Evolutionary conservation across 441 rosid genomes (phyloP), one percentile per base, ranked within the genome.

Genomic region (Cnidoscolus chayamansa): DNA sequence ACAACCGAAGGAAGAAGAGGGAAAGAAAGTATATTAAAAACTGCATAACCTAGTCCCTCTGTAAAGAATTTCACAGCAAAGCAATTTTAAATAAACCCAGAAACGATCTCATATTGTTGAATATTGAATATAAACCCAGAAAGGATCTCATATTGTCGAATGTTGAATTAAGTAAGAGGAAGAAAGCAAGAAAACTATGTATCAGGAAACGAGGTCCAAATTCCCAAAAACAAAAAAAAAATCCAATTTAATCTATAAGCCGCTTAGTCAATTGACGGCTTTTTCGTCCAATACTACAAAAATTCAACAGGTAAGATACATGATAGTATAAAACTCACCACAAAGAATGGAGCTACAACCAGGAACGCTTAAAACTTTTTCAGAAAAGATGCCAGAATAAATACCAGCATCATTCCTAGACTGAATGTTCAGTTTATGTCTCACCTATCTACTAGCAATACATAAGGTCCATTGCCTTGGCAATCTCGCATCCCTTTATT

Each of bases 71-170:
- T 55, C 63, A 70, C 53, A 37, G 48, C 57, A 50, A 10, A 13
- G 10, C 25, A 32, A 59, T 19, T 72, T 7, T n/a, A 47, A 65
- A 57, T 57, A 50, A 50, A 73, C 37, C 43, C 50, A 35, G 20
- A 63, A 63, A 11, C 20, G 58, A 62, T 35, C 25, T 25, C 25
- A 25, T 25, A 25, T 25, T 37, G 25, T 40, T 68, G 16, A 9
- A 37, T 61, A 60, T 11, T 35, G 40, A 65, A 69, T 35, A 57
- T 57, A 50, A 50, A 73, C 37, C 43, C 50, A 35, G 20, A 63
- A 63, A 11, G 20, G 58, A 63, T 40, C 25, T 13, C 37, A 10
- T 47, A 62, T 31, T 37, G 25, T 40, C 54, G 16, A 9, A 37
- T 61, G 54, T 11, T 35, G 40, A 65, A 69, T 35, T 35, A 15